Conservation (phyloP, 176 grass and related monocot genomes). For the sorghum (Sorghum bicolor) region Sorghum_bicolor_NCBIv3 NC_012872.2:57440001-57440500, state of each 20-base stretch:
- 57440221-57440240: not conserved
- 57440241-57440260: conserved; percentile 68
- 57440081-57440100: not conserved
- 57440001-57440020: conserved; percentile 16
- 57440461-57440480: not conserved
- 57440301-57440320: conserved; percentile 96
- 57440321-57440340: conserved; percentile 97
- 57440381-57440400: conserved; percentile 36
- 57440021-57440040: not conserved
- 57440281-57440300: conserved; percentile 95
- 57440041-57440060: not conserved
- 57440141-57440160: not conserved
- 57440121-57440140: not conserved
- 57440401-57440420: conserved; percentile 39
- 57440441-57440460: not conserved
- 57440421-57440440: conserved; percentile 18
- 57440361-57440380: too few species aligned
- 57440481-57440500: not conserved
- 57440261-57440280: conserved; percentile 72
- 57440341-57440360: not conserved
- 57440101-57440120: conserved; percentile 12
- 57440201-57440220: not conserved
- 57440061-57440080: not conserved
- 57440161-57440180: not conserved
- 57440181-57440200: not conserved